Percentiles rank a stretch among this genome's conserved stretches.
Evolutionary conservation across 192 early-diverging fungal species (phyloP).

Genomic region (Powellomyces hirtus): DNA sequence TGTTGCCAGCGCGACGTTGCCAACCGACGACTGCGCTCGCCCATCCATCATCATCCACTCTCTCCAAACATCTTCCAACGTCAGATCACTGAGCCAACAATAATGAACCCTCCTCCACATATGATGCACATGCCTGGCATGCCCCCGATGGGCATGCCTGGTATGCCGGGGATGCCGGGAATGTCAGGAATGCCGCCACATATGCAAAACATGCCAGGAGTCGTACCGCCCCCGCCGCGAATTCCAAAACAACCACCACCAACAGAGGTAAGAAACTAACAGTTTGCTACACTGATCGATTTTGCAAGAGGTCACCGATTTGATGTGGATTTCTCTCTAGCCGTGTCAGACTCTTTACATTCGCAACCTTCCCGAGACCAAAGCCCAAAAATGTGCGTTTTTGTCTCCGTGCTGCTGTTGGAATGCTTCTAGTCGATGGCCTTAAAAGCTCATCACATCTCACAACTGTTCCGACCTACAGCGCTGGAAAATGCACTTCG

Average conservation of each 20-base stretch:
- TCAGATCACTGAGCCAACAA: too few species aligned
- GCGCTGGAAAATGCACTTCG: constrained; percentile 71
- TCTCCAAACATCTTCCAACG: too few species aligned
- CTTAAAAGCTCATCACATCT: not conserved
- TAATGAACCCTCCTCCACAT: constrained; percentile 1
- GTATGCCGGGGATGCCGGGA: constrained; percentile 4
- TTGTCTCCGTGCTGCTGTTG: too few species aligned
- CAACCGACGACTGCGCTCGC: too few species aligned
- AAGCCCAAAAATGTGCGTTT: constrained; percentile 60
- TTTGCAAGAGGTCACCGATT: not conserved
- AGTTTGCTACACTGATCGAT: not conserved
- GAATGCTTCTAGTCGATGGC: not conserved
- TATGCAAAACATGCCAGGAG: constrained; percentile 18
- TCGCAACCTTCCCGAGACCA: constrained; percentile 70
- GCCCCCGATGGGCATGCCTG: not conserved
- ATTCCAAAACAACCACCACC: constrained; percentile 26
- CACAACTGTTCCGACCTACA: constrained; percentile 24
- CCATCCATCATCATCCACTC: too few species aligned
- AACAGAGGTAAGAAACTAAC: constrained; percentile 11
- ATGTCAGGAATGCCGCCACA: constrained; percentile 13
- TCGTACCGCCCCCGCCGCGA: constrained; percentile 24
- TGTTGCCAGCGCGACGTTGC: too few species aligned
- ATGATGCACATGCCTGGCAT: not conserved
- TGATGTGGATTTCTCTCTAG: not conserved
- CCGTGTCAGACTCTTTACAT: constrained; percentile 90